These are phyloP conservation scores for Singerocomus inundabilis DNA, from an alignment of 1,284 basidiomycete species.

Conservation along the genomic window DNA sequence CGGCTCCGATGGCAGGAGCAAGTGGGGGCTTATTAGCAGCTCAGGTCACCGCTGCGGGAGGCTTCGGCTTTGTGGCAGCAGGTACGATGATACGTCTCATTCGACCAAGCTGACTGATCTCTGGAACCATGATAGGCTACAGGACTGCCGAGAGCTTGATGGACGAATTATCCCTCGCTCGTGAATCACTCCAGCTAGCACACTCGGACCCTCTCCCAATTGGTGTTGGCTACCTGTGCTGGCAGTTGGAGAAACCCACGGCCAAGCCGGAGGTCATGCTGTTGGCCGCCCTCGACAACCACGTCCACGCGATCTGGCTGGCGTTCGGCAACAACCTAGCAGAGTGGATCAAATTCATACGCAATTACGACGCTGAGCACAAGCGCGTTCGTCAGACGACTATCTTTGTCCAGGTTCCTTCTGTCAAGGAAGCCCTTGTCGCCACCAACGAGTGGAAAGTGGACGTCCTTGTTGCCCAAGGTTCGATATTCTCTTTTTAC, in stretches of 20 bases:
- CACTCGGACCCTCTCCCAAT: conserved; percentile 48
- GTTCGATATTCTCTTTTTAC: conserved; percentile 35
- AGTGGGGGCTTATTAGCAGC: conserved; percentile 63
- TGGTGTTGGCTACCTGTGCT: conserved; percentile 71
- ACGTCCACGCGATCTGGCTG: conserved; percentile 70
- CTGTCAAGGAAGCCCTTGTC: conserved; percentile 52
- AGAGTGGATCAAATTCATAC: conserved; percentile 60
- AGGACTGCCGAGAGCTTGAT: conserved; percentile 41
- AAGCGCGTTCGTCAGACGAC: conserved; percentile 44
- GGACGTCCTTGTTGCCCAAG: conserved; percentile 77
- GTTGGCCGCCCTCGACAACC: conserved; percentile 50
- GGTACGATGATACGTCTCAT: conserved; percentile 36
- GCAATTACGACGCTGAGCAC: conserved; percentile 45
- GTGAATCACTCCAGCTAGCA: conserved; percentile 36
- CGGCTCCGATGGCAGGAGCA: conserved; percentile 67
- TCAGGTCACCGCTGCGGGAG: conserved; percentile 60
- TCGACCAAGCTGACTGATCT: background rate
- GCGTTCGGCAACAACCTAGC: conserved; percentile 61
- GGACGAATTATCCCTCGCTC: conserved; percentile 50
- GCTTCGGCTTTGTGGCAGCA: conserved; percentile 67
- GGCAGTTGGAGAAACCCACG: conserved; percentile 57
- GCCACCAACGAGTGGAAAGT: conserved; percentile 61
- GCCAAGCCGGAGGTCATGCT: conserved; percentile 36
- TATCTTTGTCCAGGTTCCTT: conserved; percentile 63
- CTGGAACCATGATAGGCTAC: conserved; percentile 41